Evolutionary conservation across 305 asterid genomes (phyloP).

Genomic region (Solanum hybrid): DNA sequence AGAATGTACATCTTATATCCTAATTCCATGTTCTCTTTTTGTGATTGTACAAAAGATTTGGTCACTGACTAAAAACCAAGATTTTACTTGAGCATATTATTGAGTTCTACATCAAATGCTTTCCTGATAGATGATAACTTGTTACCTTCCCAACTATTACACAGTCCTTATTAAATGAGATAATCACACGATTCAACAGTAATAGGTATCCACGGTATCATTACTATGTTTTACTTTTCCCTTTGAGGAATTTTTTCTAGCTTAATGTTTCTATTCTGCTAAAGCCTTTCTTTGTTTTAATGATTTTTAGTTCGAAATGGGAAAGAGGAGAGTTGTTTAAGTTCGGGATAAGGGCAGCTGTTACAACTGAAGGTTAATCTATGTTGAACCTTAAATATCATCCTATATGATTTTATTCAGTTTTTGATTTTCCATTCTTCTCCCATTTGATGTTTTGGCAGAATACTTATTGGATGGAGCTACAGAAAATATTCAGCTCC

Average conservation of each 20-base stretch:
- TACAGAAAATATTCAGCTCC: conserved; percentile 43
- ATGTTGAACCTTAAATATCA: conserved; percentile 4
- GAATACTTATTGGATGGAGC: conserved; percentile 32
- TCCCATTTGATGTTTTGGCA: conserved; percentile 22
- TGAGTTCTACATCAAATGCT: not conserved
- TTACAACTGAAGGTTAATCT: conserved; percentile 45
- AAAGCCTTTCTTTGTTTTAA: conserved; percentile 8
- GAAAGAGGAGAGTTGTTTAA: conserved; percentile 31
- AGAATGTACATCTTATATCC: not conserved
- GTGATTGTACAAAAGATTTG: not conserved
- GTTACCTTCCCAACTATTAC: not conserved
- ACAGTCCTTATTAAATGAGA: not conserved
- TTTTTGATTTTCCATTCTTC: not conserved
- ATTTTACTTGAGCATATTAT: not conserved
- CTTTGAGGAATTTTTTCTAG: not conserved
- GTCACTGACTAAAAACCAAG: not conserved
- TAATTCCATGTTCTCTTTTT: not conserved
- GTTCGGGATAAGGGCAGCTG: conserved; percentile 36
- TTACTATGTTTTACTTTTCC: not conserved
- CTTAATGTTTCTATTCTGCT: conserved; percentile 4
- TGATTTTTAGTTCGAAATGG: conserved; percentile 18
- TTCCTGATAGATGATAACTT: not conserved
- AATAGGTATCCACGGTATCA: not conserved
- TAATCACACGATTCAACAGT: not conserved
- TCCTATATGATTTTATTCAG: not conserved